A percentile compares a stretch with the other conserved stretches of the same genome.
Conservation (phyloP, 2,329 filamentous ascomycete genomes). For the Penicillium sp. region DNA sequence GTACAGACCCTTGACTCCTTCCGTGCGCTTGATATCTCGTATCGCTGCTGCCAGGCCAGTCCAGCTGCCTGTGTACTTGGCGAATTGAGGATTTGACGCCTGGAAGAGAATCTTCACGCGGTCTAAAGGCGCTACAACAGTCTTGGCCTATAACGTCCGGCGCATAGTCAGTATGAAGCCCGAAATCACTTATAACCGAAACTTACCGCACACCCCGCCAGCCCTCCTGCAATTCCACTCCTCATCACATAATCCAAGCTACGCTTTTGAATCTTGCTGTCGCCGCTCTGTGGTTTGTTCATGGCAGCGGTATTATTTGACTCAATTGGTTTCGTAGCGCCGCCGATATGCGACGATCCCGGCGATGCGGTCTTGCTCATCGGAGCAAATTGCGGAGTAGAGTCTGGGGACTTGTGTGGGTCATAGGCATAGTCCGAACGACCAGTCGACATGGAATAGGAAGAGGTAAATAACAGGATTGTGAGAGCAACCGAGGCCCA, state of each 20-base stretch:
- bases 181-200: not conserved
- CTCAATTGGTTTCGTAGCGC: constrained; percentile 16
- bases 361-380: constrained; percentile 35
- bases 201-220: constrained; percentile 87
- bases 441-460: constrained; percentile 27
- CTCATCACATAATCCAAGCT: constrained; percentile 80
- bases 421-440: constrained; percentile 30
- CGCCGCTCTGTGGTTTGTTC: constrained; percentile 14
- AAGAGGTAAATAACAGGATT: constrained; percentile 7
- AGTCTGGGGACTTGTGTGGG: constrained; percentile 14
- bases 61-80: constrained; percentile 90
- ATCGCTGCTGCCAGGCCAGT: constrained; percentile 78
- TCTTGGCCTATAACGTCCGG: constrained; percentile 71
- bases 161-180: constrained; percentile 6
- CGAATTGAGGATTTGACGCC: constrained; percentile 87
- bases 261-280: constrained; percentile 58
- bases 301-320: constrained; percentile 11
- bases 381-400: constrained; percentile 20
- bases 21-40: constrained; percentile 72
- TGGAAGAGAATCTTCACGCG: constrained; percentile 99
- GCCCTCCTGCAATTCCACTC: constrained; percentile 79
- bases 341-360: constrained; percentile 20
- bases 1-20: constrained; percentile 76
- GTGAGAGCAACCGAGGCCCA: constrained; percentile 20
- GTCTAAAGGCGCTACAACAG: constrained; percentile 89